Evolutionary conservation across 805 yeast genomes (phyloP), one percentile per base, ranked within the genome.

Genomic region (Wickerhamomyces mucosus): DNA sequence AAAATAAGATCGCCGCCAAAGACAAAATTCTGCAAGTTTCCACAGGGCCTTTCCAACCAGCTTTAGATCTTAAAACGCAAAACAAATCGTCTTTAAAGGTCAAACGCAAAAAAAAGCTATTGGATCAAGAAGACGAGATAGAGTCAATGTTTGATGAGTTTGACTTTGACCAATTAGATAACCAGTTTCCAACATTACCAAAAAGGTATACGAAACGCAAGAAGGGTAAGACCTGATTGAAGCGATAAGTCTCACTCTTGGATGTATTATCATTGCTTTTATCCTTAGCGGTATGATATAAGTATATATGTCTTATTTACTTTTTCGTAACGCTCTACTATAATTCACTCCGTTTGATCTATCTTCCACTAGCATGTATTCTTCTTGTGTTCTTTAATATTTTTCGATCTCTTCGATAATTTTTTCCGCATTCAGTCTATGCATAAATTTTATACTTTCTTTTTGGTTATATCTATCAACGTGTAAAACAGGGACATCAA

Each of bases 401-500:
- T 42, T 44, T 18, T 47, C 45, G 17, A 78, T 58, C 41, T 71
- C 80, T 15, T 69, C 73, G 11, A 64, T 40, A 4, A 79, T 49
- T 36, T 75, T 75, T 5, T 67, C 69, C 27, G 66, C 64, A 34
- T 74, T 58, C 35, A 81, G 65, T 33, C 72, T 64, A 53, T 81
- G 89, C 79, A 80, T 78, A 47, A 75, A 72, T 44, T 73, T 75
- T 5, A 67, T 64, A 3, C 76, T 66, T 28, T 67, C 61, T 21
- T 46, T 56, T 31, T 65, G 67, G 6, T 50, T 53, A 1, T 48
- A 57, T 36, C 75, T 59, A 42, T 75, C 77, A 7, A 81, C 61
- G 49, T 81, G 88, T 26, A 81, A 48, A 0, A 81, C 94, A 0
- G 94, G 94, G 6, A 81, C 78, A 47, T 81, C 94, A 49, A 74